Evolutionary conservation across 1,284 basidiomycete genomes (phyloP), one percentile per base, ranked within the genome.

Genomic region (Fomitiporia mediterranea): DNA sequence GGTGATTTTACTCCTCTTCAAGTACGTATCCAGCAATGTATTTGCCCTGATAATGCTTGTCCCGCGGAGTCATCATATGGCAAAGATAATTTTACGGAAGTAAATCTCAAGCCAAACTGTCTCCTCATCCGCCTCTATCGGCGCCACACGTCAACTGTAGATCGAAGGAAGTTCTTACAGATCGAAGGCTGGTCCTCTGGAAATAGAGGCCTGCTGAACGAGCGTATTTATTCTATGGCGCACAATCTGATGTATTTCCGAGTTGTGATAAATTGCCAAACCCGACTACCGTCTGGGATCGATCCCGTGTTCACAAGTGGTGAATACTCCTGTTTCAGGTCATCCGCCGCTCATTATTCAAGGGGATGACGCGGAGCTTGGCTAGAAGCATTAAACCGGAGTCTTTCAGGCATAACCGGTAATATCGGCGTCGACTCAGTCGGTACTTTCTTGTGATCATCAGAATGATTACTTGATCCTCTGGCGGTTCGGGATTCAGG

Each of bases 381-480:
- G 50, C 35, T 51, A 21, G 8, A 13, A 23, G 13, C 25, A 13
- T 27, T 46, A 15, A 5, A 21, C 27, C 49, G 34, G 34, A 32
- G 17, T 23, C 38, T 53, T 6, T 43, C 37, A 23, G 1, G 38
- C 13, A 43, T 32, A 15, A 8, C 38, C 38, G 51, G 39, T 17
- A 15, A 32, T 19, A 43, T 43, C 40, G 51, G 40, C 21, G 38
- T 40, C 39, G 40, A 9, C 25, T 23, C 15, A 11, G 21, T 43
- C 32, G 38, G 51, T 39, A 39, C 39, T 53, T 19, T 6, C 25
- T 40, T 53, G 32, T 40, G 39, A 34, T 34, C 23, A 23, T 42
- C 40, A 53, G 19, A 32, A 34, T 43, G 51, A 53, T 53, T 43
- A 44, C 13, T 28, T 53, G 51, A 53, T 40, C 8, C 34, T 11